Base-by-base conservation (phyloP, 306 rosid genomes). In the Medicago ruthenica region DNA sequence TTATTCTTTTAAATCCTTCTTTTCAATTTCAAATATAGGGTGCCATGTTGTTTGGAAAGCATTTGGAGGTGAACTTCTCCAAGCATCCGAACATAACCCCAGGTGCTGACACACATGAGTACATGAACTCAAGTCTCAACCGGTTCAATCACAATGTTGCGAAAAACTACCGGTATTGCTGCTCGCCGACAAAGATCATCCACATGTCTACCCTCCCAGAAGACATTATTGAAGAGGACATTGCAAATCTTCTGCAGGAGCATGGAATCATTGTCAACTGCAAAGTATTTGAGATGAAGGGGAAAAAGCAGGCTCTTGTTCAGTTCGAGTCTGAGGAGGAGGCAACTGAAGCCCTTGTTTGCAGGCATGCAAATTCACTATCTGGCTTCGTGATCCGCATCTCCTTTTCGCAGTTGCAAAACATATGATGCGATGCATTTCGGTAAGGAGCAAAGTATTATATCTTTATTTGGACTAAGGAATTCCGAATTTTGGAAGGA, bases 141-240 rank as follows among this genome's bases (percentile, higher is more conserved):
- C 97, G 99, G 15, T 96, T 96, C 86, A 92, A 96, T 75, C 98
- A 98, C 1, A 96, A 96, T 71, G 99, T 98, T 68, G 98, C 97
- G n/a, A 96, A 96, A 83, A 96, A 96, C 91, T 96, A 96, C 73
- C 92, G 97, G 12, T 96, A 92, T 42, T 96, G 99, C 89, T 96
- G 99, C 87, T 90, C 98, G 0, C 99, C 99, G 0, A 96, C 99
- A 37, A 92, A 87, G 85, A 96, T 89, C 83, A 89, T 96, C 73
- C 98, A 94, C 78, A 68, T 94, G 73, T 94, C 98, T 12, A 90
- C 96, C 54, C 96, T 94, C 60, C 89, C 95, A 10, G 96, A 87
- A 83, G 97, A 91, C 54, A 86, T 88, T 58, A 86, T 91, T 0
- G 97, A 94, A 47, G 97, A 94, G 79, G 98, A 94, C 81, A 88